phyloP scores from a whole-genome alignment of 169 alveolate genomes.

The Plasmodium cynomolgi region DNA sequence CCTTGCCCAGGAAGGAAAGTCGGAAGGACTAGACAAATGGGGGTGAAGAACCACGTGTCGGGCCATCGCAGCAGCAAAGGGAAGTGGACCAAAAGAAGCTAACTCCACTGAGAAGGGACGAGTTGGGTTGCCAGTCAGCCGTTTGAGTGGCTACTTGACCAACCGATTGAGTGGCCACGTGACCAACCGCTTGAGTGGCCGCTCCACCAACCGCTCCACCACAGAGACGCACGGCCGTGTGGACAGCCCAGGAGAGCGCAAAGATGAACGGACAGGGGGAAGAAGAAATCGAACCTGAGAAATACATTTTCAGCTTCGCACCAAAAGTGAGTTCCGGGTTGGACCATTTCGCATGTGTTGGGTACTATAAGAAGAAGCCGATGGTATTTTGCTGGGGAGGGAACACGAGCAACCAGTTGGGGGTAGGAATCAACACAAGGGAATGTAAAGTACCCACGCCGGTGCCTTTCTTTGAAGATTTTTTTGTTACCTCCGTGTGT shows the following conservation, averaged over 20 bases:
- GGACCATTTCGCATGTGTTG: conserved; percentile 69
- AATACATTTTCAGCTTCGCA: conserved; percentile 28
- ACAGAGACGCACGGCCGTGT: not conserved
- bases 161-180: not conserved
- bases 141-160: too few species aligned
- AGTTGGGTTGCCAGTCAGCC: not conserved
- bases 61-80: not conserved
- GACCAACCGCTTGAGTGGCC: not conserved
- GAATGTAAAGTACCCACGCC: conserved; percentile 73
- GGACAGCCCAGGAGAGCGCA: not conserved
- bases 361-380: conserved; percentile 59
- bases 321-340: conserved; percentile 69
- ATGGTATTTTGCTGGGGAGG: conserved; percentile 96
- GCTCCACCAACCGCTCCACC: not conserved
- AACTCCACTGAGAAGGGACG: not conserved
- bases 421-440: conserved; percentile 78
- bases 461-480: conserved; percentile 76
- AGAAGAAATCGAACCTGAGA: conserved; percentile 9
- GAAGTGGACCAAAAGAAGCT: not conserved
- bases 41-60: not conserved
- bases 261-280: not conserved
- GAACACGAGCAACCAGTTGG: conserved; percentile 91
- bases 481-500: conserved; percentile 75
- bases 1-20: not conserved
- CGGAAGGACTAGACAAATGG: not conserved